A percentile compares a stretch with the other conserved stretches of the same genome.
phyloP scores from a whole-genome alignment of 345 rosid species.

The Citrus inodora region DNA sequence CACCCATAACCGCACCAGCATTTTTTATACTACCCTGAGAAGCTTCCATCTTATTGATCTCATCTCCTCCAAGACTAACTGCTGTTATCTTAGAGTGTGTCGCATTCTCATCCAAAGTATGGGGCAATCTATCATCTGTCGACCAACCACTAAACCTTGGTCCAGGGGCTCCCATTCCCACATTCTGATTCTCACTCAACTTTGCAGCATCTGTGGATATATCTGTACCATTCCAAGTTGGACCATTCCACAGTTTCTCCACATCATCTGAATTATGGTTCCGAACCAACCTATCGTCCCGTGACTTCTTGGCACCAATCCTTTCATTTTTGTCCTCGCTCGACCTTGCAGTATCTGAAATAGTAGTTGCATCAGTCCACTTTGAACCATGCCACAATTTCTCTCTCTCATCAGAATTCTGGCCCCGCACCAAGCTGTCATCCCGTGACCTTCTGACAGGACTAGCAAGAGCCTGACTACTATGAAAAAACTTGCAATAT shows the following conservation, averaged over 20 bases:
- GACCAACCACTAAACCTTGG: constrained; percentile 32
- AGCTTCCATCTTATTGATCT: constrained; percentile 21
- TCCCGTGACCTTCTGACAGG: constrained; percentile 56
- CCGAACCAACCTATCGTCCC: constrained; percentile 34
- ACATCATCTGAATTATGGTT: constrained; percentile 31
- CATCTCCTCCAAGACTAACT: constrained; percentile 20
- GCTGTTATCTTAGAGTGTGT: constrained; percentile 17
- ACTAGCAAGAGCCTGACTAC: constrained; percentile 36
- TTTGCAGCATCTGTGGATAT: constrained; percentile 29
- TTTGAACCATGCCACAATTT: constrained; percentile 19
- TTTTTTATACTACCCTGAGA: constrained; percentile 26
- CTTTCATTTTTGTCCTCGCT: constrained; percentile 32
- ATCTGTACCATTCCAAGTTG: constrained; percentile 13
- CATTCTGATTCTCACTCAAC: constrained; percentile 28
- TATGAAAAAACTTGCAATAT: constrained; percentile 78
- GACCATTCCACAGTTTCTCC: constrained; percentile 23
- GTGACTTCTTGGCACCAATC: constrained; percentile 28
- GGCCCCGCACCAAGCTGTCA: constrained; percentile 29
- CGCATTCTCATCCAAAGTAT: constrained; percentile 21
- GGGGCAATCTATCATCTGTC: constrained; percentile 34
- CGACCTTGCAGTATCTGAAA: constrained; percentile 29
- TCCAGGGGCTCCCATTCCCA: constrained; percentile 25
- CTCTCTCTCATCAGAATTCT: constrained; percentile 32
- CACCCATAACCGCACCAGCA: constrained; percentile 21
- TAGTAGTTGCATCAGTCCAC: constrained; percentile 13